These are phyloP conservation scores for Epichloe gansuensis DNA, from an alignment of 2,329 filamentous ascomycete genomes.

Conservation along the genomic window DNA sequence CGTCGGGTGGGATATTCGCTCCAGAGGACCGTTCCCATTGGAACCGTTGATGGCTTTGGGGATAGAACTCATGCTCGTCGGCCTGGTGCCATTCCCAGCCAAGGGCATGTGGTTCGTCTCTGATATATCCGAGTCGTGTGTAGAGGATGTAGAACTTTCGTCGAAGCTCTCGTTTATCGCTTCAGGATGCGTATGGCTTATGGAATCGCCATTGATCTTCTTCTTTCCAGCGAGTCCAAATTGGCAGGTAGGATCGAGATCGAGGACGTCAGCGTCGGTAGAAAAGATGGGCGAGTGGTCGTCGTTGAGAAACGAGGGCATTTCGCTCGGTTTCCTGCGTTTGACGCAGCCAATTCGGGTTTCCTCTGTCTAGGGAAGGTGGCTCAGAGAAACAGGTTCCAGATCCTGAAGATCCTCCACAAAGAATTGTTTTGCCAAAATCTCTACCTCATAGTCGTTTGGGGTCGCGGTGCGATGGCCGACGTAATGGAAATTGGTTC, in stretches of 20 bases:
- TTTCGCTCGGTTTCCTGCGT: conserved; percentile 19
- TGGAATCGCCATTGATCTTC: conserved; percentile 23
- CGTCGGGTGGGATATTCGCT: conserved; percentile 13
- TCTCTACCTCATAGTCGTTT: neutral
- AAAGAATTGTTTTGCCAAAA: neutral
- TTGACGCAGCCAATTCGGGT: neutral
- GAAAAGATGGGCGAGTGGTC: conserved; percentile 30
- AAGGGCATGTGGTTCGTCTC: conserved; percentile 30
- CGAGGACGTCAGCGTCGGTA: conserved; percentile 30
- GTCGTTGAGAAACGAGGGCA: conserved; percentile 44
- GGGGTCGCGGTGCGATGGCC: neutral
- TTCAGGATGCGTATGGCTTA: conserved; percentile 31
- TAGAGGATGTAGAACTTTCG: conserved; percentile 41
- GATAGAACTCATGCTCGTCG: conserved; percentile 46
- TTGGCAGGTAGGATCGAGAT: conserved; percentile 29
- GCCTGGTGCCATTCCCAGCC: conserved; percentile 30
- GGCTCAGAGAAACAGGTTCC: neutral
- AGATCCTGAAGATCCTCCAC: neutral
- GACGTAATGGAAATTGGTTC: neutral
- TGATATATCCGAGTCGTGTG: conserved; percentile 39
- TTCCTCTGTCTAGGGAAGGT: neutral
- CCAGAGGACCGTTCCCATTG: conserved; percentile 17
- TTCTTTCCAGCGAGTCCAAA: conserved; percentile 24
- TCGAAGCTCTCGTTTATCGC: conserved; percentile 41
- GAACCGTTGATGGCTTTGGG: conserved; percentile 41